Evolutionary conservation across 306 rosid genomes (phyloP), one percentile per base, ranked within the genome.

Genomic region (Fragaria iinumae): DNA sequence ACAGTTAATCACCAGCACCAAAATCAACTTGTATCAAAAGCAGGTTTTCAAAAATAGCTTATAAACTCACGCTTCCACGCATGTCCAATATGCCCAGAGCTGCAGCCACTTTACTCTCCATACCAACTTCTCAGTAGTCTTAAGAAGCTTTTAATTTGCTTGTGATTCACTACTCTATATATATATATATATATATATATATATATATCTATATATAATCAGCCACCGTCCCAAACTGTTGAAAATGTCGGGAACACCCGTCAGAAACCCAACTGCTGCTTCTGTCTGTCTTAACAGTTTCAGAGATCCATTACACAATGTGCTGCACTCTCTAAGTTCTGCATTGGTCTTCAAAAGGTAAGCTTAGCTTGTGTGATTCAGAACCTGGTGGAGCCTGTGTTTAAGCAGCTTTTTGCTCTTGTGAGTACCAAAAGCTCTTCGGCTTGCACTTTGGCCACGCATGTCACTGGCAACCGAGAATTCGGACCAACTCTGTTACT

Each of bases 351-450:
- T 50, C 20, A 38, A 50, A 38, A 76, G 17, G 18, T 5, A 49
- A 36, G 18, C 55, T 34, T 8, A 23, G 75, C 8, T 57, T 56
- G 52, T 16, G 38, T 18, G 23, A n/a, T 20, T 77, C 70, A 77
- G 76, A 77, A 69, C 49, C 76, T 69, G 44, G 49, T 36, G 34
- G 44, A 62, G 16, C n/a, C 4, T 16, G 71, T 18, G 60, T 69
- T 48, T 57, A 56, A 10, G 60, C 80, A 68, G 76, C 76, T 69
- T 45, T 70, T 71, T 4, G 81, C 52, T 64, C 89, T 77, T 8
- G 83, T 71, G 71, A 85, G 72, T 1, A 87, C 69, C 82, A 91
- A 71, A 48, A 94, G 94, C 79, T 94, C 98, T 75, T 91, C 98
- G 8, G 91, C 98, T 47, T 86, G 98, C 3, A 94, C 83, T 82